phyloP scores from a whole-genome alignment of 495 filamentous ascomycete species.

The Penicillium bialowiezense region DNA sequence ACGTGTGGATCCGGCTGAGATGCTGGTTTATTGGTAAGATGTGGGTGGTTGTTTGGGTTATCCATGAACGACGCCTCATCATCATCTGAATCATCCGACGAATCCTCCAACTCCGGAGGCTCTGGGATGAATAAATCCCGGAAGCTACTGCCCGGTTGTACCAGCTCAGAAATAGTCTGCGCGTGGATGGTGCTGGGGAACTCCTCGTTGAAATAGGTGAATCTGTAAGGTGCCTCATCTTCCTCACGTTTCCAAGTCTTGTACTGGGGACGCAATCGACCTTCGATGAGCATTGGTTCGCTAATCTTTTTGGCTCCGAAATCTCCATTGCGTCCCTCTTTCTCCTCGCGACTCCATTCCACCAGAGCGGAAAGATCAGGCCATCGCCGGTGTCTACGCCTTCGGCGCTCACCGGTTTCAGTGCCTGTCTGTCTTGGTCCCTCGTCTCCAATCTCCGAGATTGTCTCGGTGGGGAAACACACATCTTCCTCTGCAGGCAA shows the following conservation, averaged over 20 bases:
- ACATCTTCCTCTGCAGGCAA: conserved; percentile 78
- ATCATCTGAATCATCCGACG: conserved; percentile 62
- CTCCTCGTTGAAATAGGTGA: conserved; percentile 98
- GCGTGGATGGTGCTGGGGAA: conserved; percentile 92
- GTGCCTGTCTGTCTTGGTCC: conserved; percentile 36
- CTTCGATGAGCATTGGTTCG: conserved; percentile 88
- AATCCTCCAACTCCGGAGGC: conserved; percentile 60
- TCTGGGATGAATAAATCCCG: conserved; percentile 80
- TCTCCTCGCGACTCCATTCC: conserved; percentile 89
- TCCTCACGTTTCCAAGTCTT: conserved; percentile 79
- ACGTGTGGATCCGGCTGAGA: not conserved
- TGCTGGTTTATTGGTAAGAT: conserved; percentile 3
- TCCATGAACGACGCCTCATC: conserved; percentile 27
- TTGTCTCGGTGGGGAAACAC: conserved; percentile 79
- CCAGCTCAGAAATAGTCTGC: conserved; percentile 87
- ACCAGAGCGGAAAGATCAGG: conserved; percentile 75
- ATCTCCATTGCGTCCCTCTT: conserved; percentile 82
- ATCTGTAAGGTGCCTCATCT: conserved; percentile 89
- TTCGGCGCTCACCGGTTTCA: conserved; percentile 48
- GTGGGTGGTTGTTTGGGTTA: conserved; percentile 1
- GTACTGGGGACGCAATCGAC: conserved; percentile 79
- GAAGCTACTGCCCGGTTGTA: conserved; percentile 81
- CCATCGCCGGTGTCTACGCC: conserved; percentile 57
- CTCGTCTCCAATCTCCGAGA: conserved; percentile 80
- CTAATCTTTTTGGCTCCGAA: conserved; percentile 88